Evolutionary conservation across 139 green algal species (phyloP).

Genomic region (Chlamydomonas sp.): DNA sequence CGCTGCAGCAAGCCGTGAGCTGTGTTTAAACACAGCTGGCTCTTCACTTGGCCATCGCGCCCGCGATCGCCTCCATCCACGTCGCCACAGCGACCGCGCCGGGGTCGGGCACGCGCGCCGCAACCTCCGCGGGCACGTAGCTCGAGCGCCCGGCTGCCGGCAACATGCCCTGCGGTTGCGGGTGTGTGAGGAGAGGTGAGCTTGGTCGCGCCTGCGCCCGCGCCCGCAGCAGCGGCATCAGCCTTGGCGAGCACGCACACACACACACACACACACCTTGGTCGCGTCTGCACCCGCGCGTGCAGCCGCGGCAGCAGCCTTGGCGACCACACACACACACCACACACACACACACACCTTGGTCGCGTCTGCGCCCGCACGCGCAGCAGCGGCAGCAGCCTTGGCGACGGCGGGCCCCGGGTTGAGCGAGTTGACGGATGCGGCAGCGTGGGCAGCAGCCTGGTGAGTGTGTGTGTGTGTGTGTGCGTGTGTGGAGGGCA

Average conservation of each 20-base stretch:
- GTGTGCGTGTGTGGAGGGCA: no score
- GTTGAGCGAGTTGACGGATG: neutral
- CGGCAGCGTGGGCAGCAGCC: no score
- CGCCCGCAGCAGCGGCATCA: slow-evolving; percentile 36
- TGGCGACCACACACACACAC: neutral
- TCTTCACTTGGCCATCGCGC: slow-evolving; percentile 14
- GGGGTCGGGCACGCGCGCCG: slow-evolving; percentile 46
- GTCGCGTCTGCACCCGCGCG: neutral
- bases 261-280: neutral
- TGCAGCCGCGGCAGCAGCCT: neutral
- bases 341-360: neutral
- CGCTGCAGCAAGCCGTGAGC: no score
- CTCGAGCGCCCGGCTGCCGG: slow-evolving; percentile 48
- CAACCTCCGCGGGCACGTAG: slow-evolving; percentile 52
- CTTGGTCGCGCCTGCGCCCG: slow-evolving; percentile 52
- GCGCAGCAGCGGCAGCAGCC: neutral
- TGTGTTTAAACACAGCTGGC: no score
- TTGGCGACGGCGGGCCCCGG: neutral
- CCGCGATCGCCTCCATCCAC: slow-evolving; percentile 51
- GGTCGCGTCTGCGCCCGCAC: neutral
- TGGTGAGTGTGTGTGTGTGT: no score
- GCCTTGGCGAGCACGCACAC: slow-evolving; percentile 8
- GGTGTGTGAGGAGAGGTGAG: no score
- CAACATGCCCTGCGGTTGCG: no score
- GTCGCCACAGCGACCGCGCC: slow-evolving; percentile 51